Evolutionary conservation across 2,329 filamentous ascomycete genomes (phyloP).

Genomic region (Ceratocystis variospora): DNA sequence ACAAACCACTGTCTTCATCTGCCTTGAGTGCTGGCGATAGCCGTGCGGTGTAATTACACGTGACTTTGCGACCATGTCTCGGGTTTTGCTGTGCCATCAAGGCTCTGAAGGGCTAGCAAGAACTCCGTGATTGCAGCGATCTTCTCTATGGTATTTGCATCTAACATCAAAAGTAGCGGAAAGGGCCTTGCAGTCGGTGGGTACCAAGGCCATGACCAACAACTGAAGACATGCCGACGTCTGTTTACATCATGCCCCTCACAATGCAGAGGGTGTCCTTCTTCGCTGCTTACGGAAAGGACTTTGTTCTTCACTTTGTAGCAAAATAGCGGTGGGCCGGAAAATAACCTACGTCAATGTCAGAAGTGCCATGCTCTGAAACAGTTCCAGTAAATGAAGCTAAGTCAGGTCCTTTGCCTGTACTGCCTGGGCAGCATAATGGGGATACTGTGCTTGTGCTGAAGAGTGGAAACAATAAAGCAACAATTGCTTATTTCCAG

Average conservation of each 20-base stretch:
- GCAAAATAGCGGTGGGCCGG: slow-evolving; percentile 4
- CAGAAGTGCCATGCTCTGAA: slow-evolving; percentile 7
- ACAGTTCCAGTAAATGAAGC: background rate
- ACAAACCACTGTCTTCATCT: background rate
- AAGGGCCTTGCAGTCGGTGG: no score
- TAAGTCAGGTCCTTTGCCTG: background rate
- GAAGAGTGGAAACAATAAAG: no score
- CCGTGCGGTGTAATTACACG: background rate
- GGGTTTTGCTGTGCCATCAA: background rate
- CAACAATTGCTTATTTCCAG: background rate
- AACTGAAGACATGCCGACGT: no score
- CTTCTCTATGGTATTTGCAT: no score
- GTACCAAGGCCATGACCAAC: no score
- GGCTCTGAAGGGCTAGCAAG: background rate
- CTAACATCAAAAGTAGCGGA: no score
- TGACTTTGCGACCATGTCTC: background rate
- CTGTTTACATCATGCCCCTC: no score
- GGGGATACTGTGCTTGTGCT: background rate
- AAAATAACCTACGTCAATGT: background rate
- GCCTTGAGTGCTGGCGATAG: background rate
- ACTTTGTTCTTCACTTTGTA: background rate
- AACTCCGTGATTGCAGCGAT: background rate
- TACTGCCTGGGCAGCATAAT: background rate
- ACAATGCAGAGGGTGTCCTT: background rate
- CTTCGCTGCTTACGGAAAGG: background rate